phyloP scores from a whole-genome alignment of 306 rosid genomes.

The Fragaria vesca region DNA sequence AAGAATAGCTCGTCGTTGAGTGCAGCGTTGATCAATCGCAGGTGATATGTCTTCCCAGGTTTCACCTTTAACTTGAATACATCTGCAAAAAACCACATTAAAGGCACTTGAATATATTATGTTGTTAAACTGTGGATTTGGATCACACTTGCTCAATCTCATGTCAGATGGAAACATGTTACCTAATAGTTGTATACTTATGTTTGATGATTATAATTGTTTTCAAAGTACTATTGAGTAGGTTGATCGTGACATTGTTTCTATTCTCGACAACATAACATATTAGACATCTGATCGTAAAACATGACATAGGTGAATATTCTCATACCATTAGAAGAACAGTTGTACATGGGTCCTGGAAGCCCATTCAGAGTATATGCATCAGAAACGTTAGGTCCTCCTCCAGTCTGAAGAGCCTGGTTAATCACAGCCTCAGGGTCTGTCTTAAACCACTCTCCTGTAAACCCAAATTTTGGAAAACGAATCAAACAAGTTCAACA shows the following conservation, averaged over 20 bases:
- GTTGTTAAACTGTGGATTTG: background rate
- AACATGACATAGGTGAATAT: background rate
- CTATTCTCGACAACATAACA: background rate
- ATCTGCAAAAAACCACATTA: constrained; percentile 31
- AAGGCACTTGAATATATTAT: background rate
- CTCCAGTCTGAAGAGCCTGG: constrained; percentile 80
- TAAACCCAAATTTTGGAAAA: constrained; percentile 13
- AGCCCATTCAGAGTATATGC: constrained; percentile 81
- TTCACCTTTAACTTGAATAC: constrained; percentile 69
- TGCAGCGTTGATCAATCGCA: constrained; percentile 81
- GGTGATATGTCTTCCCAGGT: constrained; percentile 71
- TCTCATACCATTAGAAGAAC: constrained; percentile 61
- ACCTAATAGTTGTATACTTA: background rate
- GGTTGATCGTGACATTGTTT: no score
- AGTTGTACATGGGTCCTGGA: constrained; percentile 74
- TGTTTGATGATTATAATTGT: background rate
- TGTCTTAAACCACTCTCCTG: constrained; percentile 91
- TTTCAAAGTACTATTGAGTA: no score
- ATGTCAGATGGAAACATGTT: background rate
- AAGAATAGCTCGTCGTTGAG: constrained; percentile 88
- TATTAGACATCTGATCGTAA: background rate
- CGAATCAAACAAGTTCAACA: background rate
- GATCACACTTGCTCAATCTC: background rate
- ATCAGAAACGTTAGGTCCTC: constrained; percentile 84
- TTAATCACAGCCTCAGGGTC: constrained; percentile 71